A percentile compares a stretch with the other conserved stretches of the same genome.
These are phyloP conservation scores for Neofusicoccum parvum DNA, from an alignment of 2,329 filamentous ascomycete genomes.

Conservation along the genomic window DNA sequence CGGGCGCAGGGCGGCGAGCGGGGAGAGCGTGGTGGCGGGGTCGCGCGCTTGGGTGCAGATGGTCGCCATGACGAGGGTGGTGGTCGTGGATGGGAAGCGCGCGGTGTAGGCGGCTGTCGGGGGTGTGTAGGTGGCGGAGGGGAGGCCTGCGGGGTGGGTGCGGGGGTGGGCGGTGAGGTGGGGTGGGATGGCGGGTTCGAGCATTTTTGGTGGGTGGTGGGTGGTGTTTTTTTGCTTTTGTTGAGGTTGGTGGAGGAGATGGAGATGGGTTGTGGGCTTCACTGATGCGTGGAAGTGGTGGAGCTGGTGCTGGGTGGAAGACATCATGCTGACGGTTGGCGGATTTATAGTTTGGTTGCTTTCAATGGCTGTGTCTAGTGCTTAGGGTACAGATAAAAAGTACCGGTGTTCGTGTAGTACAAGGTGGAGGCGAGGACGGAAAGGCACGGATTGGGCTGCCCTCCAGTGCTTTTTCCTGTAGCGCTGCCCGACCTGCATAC, in stretches of 20 bases:
- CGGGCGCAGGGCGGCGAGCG: conserved; percentile 10
- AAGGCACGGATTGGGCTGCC: neutral
- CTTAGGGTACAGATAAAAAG: no score
- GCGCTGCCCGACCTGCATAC: neutral
- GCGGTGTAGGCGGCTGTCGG: conserved; percentile 37
- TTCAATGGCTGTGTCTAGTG: no score
- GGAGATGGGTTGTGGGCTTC: neutral
- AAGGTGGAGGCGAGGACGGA: neutral
- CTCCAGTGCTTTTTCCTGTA: no score
- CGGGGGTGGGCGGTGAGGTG: conserved; percentile 26
- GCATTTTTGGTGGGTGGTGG: neutral
- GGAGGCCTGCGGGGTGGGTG: conserved; percentile 27
- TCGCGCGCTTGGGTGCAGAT: conserved; percentile 35
- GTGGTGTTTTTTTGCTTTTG: no score
- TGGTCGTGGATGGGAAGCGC: conserved; percentile 34
- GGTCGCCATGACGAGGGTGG: conserved; percentile 38
- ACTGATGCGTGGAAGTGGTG: no score
- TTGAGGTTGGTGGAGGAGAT: neutral
- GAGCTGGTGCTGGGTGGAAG: no score
- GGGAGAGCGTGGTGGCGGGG: neutral
- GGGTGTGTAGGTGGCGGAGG: conserved; percentile 29
- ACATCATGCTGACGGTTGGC: no score
- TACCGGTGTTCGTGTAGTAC: no score
- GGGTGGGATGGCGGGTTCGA: conserved; percentile 31
- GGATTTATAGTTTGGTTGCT: no score